These are phyloP conservation scores for Penicillium brevicompactum DNA, from an alignment of 2,329 filamentous ascomycete species.

Conservation along the genomic window DNA sequence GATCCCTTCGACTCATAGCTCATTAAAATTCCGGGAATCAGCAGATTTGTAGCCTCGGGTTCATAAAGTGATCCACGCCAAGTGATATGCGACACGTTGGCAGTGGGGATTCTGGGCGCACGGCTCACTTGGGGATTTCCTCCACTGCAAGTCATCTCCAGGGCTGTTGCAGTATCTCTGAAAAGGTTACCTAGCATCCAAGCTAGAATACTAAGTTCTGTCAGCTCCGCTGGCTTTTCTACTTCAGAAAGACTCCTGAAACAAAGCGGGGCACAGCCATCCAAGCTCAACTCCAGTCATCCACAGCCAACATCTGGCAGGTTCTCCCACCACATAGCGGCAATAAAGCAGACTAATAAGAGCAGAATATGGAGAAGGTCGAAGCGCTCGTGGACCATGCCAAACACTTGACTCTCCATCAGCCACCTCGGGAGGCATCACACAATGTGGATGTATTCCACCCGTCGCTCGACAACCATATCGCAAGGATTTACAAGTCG, in stretches of 20 bases:
- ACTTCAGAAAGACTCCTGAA: neutral
- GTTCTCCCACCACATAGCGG: neutral
- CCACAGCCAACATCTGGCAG: neutral
- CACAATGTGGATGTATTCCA: slow-evolving; percentile 29
- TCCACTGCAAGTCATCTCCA: neutral
- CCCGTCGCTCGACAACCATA: slow-evolving; percentile 33
- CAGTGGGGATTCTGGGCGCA: slow-evolving; percentile 6
- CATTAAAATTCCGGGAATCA: no score
- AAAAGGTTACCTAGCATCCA: neutral
- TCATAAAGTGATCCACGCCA: neutral
- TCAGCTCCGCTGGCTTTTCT: neutral
- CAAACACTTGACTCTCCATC: slow-evolving; percentile 18
- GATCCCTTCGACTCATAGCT: neutral
- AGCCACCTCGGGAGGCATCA: neutral
- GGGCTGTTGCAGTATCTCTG: neutral
- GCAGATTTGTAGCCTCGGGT: neutral
- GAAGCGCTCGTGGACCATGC: slow-evolving; percentile 22
- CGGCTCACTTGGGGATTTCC: slow-evolving; percentile 6
- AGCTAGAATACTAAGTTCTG: neutral
- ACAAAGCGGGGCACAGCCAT: slow-evolving; percentile 2
- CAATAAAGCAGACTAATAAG: neutral
- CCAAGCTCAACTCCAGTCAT: neutral
- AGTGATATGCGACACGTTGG: slow-evolving; percentile 3
- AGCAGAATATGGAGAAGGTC: slow-evolving; percentile 20
- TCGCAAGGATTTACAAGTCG: slow-evolving; percentile 39